Evolutionary conservation across 2,329 filamentous ascomycete genomes (phyloP), one percentile per base, ranked within the genome.

Genomic region (Daldinia eschscholtzii): DNA sequence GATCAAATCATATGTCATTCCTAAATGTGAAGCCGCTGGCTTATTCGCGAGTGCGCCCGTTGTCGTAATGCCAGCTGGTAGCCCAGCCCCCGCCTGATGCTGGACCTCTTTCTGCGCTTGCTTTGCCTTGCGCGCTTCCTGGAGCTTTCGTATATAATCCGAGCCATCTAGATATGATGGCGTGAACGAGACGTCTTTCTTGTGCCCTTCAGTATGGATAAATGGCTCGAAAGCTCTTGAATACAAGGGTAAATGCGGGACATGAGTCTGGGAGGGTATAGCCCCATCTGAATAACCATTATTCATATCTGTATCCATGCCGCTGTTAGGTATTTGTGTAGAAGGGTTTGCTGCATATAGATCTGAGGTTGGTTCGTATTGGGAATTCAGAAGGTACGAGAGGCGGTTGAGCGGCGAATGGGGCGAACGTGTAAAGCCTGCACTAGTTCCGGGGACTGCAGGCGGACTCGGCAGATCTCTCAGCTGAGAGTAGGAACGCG

Each of bases 131-230:
- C 94, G 87, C 64, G 87, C 88, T 68, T 93, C 89, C 74, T 92
- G 89, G 55, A 98, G 85, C 78, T 88, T 90, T 74, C 91, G 87
- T 60, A 95, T 89, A 80, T 97, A 94, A 75, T 89, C 88, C 13
- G 93, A 95, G 42, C 88, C 88, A 73, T 86, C 85, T 50, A 98
- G 86, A 80, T 98, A 98, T 4, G 93, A 94, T 0, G 95, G 95
- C 10, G 91, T 86, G 79, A 97, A 94, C 83, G 95, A 95, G 65
- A 80, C 75, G 65, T 84, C 79, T 70, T 78, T 73, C 50, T 70
- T 75, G 26, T 76, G 72, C 79, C 76, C 64, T 74, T 74, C n/a
- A 71, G 59, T 69, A 39, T 68, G 74, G 76, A 83, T 81, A 68
- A 85, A 85, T 65, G 82, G 80, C 70, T 86, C 83, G 74, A 88